phyloP scores from a whole-genome alignment of 2,329 filamentous ascomycete genomes.

The Kalaharituber pfeilii region DNA sequence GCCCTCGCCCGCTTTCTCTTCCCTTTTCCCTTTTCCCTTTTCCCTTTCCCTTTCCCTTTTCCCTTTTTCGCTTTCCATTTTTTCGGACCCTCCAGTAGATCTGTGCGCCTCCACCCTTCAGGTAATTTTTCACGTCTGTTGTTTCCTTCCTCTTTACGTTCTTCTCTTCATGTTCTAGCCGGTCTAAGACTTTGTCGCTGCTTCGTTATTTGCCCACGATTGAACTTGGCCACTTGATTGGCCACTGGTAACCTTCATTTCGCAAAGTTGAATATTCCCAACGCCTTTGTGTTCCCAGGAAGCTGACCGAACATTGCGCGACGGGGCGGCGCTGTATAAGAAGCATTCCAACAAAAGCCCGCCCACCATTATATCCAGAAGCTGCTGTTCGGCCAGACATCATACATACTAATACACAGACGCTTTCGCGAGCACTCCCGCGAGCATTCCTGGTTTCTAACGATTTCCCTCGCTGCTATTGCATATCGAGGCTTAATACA shows the following conservation, averaged over 20 bases:
- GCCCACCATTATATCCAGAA: conserved; percentile 17
- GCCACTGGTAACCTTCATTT: conserved; percentile 1
- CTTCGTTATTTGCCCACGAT: conserved; percentile 12
- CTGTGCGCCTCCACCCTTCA: conserved; percentile 12
- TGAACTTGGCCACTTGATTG: conserved; percentile 9
- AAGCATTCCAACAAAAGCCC: conserved; percentile 19
- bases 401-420: conserved; percentile 6
- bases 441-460: not conserved
- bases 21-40: not conserved
- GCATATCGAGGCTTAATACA: too few species aligned
- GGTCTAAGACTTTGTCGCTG: conserved; percentile 18
- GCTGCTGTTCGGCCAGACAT: conserved; percentile 5
- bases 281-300: conserved; percentile 2
- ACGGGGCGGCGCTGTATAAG: conserved; percentile 8
- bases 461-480: too few species aligned
- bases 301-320: conserved; percentile 8
- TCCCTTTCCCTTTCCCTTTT: conserved; percentile 2
- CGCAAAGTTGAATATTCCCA: not conserved
- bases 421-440: not conserved
- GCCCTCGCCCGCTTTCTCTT: not conserved
- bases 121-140: conserved; percentile 13
- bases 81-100: conserved; percentile 10
- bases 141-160: conserved; percentile 10
- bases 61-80: conserved; percentile 9
- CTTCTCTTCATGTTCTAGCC: conserved; percentile 14